Base-by-base conservation (phyloP, 257 asterid species). In the Ilex aquifolium region DNA sequence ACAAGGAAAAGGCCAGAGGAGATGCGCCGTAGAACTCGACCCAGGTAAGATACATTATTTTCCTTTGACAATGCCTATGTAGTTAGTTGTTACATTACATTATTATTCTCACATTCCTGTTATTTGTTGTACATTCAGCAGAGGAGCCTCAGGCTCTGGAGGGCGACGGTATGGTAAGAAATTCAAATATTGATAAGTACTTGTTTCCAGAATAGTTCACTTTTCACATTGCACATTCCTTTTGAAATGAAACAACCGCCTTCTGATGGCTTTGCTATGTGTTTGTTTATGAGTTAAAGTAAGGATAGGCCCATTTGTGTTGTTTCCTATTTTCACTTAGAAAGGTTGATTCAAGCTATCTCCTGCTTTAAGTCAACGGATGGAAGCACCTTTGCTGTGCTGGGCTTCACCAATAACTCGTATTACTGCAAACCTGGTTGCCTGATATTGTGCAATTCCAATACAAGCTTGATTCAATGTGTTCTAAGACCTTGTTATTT, bases 1-100 rank as follows among this genome's bases (percentile, higher is more conserved):
- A 63, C 70, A 5, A 67, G 77, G 51, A 73, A 73, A 67, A 67
- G 77, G 60, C 77, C 77, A 5, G 77, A 73, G 54, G 77, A 73
- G 17, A 73, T 73, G 77, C 74, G 77, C 21, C 62, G 73, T n/a
- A 73, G 40, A 63, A 12, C 62, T 13, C 63, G 73, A 58, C 2
- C 5, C 36, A 61, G 73, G 77, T 73, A 59, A 67, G 14, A 42
- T 54, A 10, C 29, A 17, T 32, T 32, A 36, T 27, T 53, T 7
- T 63, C 6, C 48, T 30, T 57, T 29, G 29, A 4, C 3, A 17
- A 53, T 53, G 27, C 27, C 57, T 53, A 21, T 16, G 27, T 21
- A 1, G 27, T 21, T 21, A 21, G 27, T 21, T 21, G 27, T 21
- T 7, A 2, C 9, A n/a, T 53, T 53, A n/a, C 30, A 14, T 10